Conservation (phyloP, 164 flowering plant species). For the grape (Vitis vinifera) region DNA sequence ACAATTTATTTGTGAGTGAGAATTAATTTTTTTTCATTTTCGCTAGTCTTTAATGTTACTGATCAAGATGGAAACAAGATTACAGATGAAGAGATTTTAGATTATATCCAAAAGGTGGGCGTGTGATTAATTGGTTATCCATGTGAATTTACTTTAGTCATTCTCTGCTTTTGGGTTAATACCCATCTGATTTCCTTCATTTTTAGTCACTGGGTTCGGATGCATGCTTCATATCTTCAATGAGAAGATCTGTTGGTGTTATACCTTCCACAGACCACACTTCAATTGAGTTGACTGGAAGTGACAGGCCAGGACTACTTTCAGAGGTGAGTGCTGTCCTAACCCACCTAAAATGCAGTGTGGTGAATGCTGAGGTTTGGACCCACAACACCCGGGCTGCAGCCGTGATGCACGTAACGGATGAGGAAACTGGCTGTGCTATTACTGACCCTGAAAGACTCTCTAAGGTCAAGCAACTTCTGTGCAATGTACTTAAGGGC, state of each 20-base stretch:
- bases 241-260: conserved; percentile 66
- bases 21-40: conserved; percentile 1
- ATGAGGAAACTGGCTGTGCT: conserved; percentile 54
- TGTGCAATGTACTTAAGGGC: conserved; percentile 73
- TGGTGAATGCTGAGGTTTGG: conserved; percentile 90
- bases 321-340: conserved; percentile 93
- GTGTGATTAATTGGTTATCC: conserved; percentile 1
- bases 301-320: conserved; percentile 84
- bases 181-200: conserved; percentile 14
- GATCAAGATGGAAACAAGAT: conserved; percentile 86
- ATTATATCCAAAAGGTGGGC: conserved; percentile 65
- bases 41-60: conserved; percentile 83
- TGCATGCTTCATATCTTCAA: conserved; percentile 44
- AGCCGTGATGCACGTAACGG: conserved; percentile 82
- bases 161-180: not conserved
- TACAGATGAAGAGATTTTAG: conserved; percentile 60
- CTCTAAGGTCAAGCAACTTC: conserved; percentile 53
- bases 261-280: conserved; percentile 57
- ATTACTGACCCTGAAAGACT: conserved; percentile 65
- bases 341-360: conserved; percentile 81
- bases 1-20: not conserved
- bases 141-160: conserved; percentile 4
- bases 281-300: conserved; percentile 78
- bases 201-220: conserved; percentile 84
- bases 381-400: conserved; percentile 92